Base-by-base conservation (phyloP, 1,284 basidiomycete species). In the Coniferiporia weirii region DNA sequence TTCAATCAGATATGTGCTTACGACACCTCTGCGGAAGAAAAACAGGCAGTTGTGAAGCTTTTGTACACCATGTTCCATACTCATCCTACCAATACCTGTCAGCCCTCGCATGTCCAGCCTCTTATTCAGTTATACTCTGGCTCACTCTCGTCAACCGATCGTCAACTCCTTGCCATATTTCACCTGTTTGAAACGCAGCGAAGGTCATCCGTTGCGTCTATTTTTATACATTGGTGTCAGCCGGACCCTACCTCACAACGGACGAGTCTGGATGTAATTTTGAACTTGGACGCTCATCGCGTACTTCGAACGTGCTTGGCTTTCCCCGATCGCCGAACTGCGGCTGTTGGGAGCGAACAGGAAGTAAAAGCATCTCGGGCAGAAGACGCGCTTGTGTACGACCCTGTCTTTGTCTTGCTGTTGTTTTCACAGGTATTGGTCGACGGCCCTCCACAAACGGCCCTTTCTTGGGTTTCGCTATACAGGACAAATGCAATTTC, bases 401-500 rank as follows among this genome's bases (percentile, higher is more conserved):
- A 98, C 67, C 93, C 95, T 0, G 71, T 87, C 0, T 92, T 96
- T 68, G 71, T 94, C 10, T 72, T 91, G 36, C 74, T 87, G 6
- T 73, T 96, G 10, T 81, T 88, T 44, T 79, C 80, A 0, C 81
- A 86, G 55, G 79, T 84, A 64, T 73, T 94, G 32, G 70, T 74
- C 0, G 83, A 86, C 36, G 75, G 76, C 50, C 77, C 75, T 12
- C 82, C 85, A 0, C 69, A 82, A 0, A 82, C 84, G 0, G 82
- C 85, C 0, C 73, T 89, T 60, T 82, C 80, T 35, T 97, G 93
- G 93, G 86, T 97, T 10, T 85, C 92, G 65, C 70, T 98, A 6
- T 85, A 95, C 68, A 76, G 93, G 60, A 91, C 87, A 17, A 95
- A 96, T 65, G 77, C 87, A 3, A 77, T 91, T 10, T 84, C 91